Evolutionary conservation across 129 eudicot genomes (phyloP), one percentile per base, ranked within the genome.

Genomic region (Dittrichia graveolens): DNA sequence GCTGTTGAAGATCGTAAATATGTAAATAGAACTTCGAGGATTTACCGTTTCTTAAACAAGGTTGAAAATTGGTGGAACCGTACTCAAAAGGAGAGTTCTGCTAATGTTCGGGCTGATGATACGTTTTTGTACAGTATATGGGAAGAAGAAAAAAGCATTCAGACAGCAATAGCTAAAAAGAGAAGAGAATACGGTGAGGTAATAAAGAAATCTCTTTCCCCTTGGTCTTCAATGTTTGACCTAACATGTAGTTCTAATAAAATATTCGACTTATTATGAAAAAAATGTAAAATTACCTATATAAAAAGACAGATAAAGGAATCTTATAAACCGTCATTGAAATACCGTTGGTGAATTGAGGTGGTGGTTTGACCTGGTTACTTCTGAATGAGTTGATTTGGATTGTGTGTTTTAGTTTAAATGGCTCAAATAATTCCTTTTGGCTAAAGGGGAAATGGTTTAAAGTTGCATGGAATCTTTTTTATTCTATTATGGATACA

Each of bases 161-260:
- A 83, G 61, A 74, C 78, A 52, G 74, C 78, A 57, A 19, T 53
- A 18, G 38, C 52, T 67, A 88, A 84, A 74, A 95, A 88, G 78
- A 86, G 84, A 80, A 90, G 91, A 83, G 99, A 95, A 86, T 91
- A 84, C 24, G 87, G 88, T 3, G 96, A 90, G 96, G 99, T 86
- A 60, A 82, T 75, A 13, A 50, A 47, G 47, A 37, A 68, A 62
- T 19, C 35, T 57, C 15, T 34, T 37, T 60, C 59, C 19, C 11
- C 37, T 46, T 38, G 5, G 53, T 53, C 18, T 15, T 38, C 12
- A 64, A 40, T 41, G 37, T 74, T 74, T 49, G 69, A 60, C 31
- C 31, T 24, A 24, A 24, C 31, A 24, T 24, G 31, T 24, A 24
- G 31, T 24, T 24, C 31, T 24, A 24, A 24, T 24, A 0, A 24